Base-by-base conservation (phyloP, 176 grass and related monocot species). In the Eleusine coracana region DNA sequence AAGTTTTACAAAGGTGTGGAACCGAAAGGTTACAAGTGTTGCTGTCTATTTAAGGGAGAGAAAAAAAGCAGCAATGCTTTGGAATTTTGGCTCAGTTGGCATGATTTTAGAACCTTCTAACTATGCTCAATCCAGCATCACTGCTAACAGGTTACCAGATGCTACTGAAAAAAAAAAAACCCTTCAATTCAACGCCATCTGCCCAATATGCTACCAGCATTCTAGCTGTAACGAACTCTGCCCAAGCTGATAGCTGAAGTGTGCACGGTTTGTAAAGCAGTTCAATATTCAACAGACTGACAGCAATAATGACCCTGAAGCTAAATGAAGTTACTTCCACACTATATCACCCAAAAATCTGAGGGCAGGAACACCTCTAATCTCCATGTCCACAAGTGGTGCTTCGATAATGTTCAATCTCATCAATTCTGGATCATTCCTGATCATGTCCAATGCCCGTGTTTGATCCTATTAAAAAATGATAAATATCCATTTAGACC, bases 301-400 rank as follows among this genome's bases (percentile, higher is more conserved):
- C 21, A 75, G 14, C 56, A 0, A 20, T 21, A 82, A 39, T 59
- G 21, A 52, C 25, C 20, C 58, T 67, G 41, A 81, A 85, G 17
- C 46, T 54, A 29, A 42, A 27, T 78, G 9, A 78, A 78, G n/a
- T 58, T 86, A 96, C 58, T 92, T 93, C 96, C 96, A 99, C 34
- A 99, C 83, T 66, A 93, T 99, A 67, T 99, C 96, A 28, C 93
- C 93, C 93, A 99, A 87, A 87, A 99, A 99, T 84, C 90, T 99
- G 29, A 99, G 91, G 60, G 96, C 96, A 12, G 96, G 96, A 58
- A 96, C 93, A 46, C 96, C 96, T 77, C 93, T 94, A 52, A 99
- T 99, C 83, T 99, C 96, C 71, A 99, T 90, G 89, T 99, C 96
- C 65, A 99, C 96, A 55, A 99, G 91, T 8, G 96, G 93, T 70